A percentile compares a stretch with the other conserved stretches of the same genome.
phyloP scores from a whole-genome alignment of 805 yeast species.

The Kodamaea restingae region DNA sequence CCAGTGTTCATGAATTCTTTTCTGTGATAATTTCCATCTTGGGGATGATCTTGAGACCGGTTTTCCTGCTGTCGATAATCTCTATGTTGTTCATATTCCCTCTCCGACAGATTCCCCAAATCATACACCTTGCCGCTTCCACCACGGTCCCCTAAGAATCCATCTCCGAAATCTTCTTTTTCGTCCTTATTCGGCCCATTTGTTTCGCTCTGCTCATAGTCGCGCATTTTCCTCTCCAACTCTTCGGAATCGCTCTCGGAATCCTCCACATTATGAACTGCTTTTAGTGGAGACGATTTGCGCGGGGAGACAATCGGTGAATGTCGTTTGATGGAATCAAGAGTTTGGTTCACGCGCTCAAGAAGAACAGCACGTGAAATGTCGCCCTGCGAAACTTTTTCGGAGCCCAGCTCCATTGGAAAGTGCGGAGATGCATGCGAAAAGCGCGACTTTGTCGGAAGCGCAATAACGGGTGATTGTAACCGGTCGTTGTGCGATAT shows the following conservation, averaged over 20 bases:
- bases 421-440: neutral
- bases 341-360: slow-evolving; percentile 14
- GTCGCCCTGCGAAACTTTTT: slow-evolving; percentile 4
- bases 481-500: too few relatives aligned
- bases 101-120: too few relatives aligned
- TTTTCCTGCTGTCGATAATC: too few relatives aligned
- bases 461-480: too few relatives aligned
- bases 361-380: slow-evolving; percentile 12
- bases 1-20: neutral
- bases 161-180: too few relatives aligned
- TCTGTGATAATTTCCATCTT: too few relatives aligned
- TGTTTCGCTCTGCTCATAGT: neutral
- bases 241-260: slow-evolving; percentile 11
- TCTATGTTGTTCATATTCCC: too few relatives aligned
- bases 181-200: neutral
- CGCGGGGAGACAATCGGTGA: slow-evolving; percentile 4
- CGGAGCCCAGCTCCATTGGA: neutral
- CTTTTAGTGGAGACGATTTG: slow-evolving; percentile 4
- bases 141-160: too few relatives aligned
- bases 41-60: too few relatives aligned
- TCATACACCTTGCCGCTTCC: too few relatives aligned
- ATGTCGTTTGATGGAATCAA: slow-evolving; percentile 10
- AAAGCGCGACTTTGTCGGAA: neutral
- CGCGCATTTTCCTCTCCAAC: neutral
- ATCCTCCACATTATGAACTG: neutral